Percentiles rank a stretch among this genome's conserved stretches.
Evolutionary conservation across 768 basidiomycete species (phyloP).

Genomic region (Tylopilus plumbeoviolaceoides): DNA sequence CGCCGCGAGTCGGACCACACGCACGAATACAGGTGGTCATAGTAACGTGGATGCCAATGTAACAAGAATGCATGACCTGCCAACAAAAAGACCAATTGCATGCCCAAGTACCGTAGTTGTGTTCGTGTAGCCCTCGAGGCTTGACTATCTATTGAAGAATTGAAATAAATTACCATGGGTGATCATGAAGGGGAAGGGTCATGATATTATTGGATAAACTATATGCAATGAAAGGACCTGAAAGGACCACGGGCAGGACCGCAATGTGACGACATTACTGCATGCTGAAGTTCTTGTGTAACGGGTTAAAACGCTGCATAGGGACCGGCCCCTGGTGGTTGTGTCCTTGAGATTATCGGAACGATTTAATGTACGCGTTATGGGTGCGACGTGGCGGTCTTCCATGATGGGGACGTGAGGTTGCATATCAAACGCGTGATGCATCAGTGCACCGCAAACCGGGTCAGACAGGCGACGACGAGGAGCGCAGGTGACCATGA

Average conservation of each 20-base stretch:
- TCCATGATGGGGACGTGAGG: slow-evolving; percentile 6
- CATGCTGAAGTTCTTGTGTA: neutral
- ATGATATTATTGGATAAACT: slow-evolving; percentile 21
- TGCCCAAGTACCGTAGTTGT: neutral
- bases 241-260: neutral
- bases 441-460: neutral
- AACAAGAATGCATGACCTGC: neutral
- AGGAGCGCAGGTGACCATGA: slow-evolving; percentile 10
- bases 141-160: slow-evolving; percentile 1
- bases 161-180: slow-evolving; percentile 17
- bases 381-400: slow-evolving; percentile 2
- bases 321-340: slow-evolving; percentile 9
- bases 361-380: slow-evolving; percentile 10
- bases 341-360: slow-evolving; percentile 7
- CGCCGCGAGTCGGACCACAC: no score
- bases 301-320: neutral
- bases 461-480: slow-evolving; percentile 18
- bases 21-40: slow-evolving; percentile 2
- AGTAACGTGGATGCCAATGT: neutral
- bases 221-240: slow-evolving; percentile 11
- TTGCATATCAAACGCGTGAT: neutral
- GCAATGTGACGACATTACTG: neutral
- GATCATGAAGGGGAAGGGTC: neutral
- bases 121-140: neutral
- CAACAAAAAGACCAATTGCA: neutral